Evolutionary conservation across 1,284 basidiomycete species (phyloP), one percentile per base, ranked within the genome.

Genomic region (Gomphus bonarii): DNA sequence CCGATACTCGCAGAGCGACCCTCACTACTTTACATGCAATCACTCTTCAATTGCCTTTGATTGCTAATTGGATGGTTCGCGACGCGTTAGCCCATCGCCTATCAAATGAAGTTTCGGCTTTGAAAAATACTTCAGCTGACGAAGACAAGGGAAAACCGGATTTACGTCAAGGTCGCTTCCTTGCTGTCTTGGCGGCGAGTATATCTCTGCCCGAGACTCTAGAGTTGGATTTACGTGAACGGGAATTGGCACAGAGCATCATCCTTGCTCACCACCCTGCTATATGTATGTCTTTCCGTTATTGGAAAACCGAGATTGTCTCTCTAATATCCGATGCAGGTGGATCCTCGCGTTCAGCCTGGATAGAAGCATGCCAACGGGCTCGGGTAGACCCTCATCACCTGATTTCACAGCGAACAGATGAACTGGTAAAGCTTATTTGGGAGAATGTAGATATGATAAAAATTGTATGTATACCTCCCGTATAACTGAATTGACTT

Each of bases 311-410:
- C n/a, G n/a, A n/a, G n/a, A n/a, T n/a, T n/a, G n/a, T 36, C 35
- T 12, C 55, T 22, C 44, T 60, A 14, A 30, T 59, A 49, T 57
- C 40, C 22, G 31, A 51, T 11, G 14, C 57, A 84, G 82, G 75
- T 60, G 75, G 73, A 18, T 71, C 74, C 11, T 76, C 81, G 8
- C 76, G 81, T 22, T 80, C 82, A 58, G 77, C 83, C 1, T 97
- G 93, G 92, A 87, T 95, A 60, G 89, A 92, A 54, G 63, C 91
- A 4, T 87, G 86, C 55, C 85, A 91, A 63, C 77, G 76, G 57
- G 82, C 84, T 0, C 69, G 74, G 2, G 66, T 80, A 5, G 88
- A 93, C 67, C 91, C 92, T 1, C 77, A 79, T 36, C 73, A 77
- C 11, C 66, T 90, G 2, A 75, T 88, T 14, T 71, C 69, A 11